These are phyloP conservation scores for Scheffersomyces stipitis DNA, from an alignment of 805 yeast species.

Conservation along the genomic window DNA sequence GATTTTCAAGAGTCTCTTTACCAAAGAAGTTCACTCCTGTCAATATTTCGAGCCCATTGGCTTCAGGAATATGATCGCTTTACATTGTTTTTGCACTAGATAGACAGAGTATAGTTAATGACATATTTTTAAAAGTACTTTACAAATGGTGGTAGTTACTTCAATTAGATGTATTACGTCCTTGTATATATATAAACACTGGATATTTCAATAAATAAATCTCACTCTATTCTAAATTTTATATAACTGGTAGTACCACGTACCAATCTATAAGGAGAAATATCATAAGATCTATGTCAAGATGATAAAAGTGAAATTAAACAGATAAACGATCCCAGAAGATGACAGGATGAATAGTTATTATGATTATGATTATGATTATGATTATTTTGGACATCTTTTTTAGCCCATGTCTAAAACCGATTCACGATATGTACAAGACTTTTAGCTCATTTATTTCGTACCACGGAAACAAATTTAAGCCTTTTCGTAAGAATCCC, in stretches of 20 bases:
- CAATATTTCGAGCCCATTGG: slow-evolving; percentile 71
- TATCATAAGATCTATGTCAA: neutral
- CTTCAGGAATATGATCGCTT: slow-evolving; percentile 17
- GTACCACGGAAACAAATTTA: slow-evolving; percentile 17
- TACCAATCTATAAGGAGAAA: slow-evolving; percentile 6
- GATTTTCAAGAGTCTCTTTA: slow-evolving; percentile 82
- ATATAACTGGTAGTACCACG: slow-evolving; percentile 14
- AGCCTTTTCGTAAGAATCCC: slow-evolving; percentile 79
- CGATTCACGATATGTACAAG: no score
- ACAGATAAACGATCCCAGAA: slow-evolving; percentile 2
- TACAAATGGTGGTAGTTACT: no score
- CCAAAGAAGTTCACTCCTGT: slow-evolving; percentile 93
- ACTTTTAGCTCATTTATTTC: no score
- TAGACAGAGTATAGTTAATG: no score
- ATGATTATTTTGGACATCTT: no score
- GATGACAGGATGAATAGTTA: slow-evolving; percentile 1
- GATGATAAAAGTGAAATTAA: slow-evolving; percentile 2
- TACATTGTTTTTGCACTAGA: no score
- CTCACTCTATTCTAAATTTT: no score
- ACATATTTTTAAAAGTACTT: no score
- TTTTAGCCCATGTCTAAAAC: no score
- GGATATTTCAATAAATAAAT: no score
- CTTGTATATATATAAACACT: no score
- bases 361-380: neutral
- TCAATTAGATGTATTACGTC: no score